phyloP scores from a whole-genome alignment of 768 basidiomycete species.

The button mushroom (Agaricus bisporus) region DNA sequence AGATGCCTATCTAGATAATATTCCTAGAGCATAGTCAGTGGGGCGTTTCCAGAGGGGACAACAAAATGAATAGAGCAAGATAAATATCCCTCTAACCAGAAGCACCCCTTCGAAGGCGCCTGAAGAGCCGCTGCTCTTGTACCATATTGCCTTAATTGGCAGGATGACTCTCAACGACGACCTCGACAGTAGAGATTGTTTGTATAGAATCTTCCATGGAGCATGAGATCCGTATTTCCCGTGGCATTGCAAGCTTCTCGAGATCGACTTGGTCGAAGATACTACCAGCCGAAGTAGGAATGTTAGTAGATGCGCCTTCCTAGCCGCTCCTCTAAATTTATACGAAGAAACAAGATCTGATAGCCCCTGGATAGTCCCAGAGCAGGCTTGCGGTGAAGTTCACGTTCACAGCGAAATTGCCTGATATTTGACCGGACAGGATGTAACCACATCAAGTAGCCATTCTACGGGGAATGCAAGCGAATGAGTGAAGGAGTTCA shows the following conservation, averaged over 20 bases:
- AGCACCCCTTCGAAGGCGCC: constrained; percentile 11
- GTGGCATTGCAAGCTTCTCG: background rate
- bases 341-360: background rate
- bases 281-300: too few species aligned
- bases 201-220: background rate
- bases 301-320: background rate
- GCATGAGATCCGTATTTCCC: background rate
- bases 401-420: background rate
- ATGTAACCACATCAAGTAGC: background rate
- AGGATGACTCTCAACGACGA: constrained; percentile 12
- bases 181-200: constrained; percentile 13
- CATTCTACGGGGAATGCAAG: too few species aligned
- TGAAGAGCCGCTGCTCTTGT: constrained; percentile 15
- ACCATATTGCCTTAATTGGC: constrained; percentile 9
- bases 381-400: constrained; percentile 13
- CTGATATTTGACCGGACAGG: constrained; percentile 2
- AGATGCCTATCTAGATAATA: constrained; percentile 14
- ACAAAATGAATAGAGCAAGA: too few species aligned
- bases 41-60: background rate
- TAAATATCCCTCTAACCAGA: too few species aligned
- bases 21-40: constrained; percentile 6
- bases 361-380: constrained; percentile 11
- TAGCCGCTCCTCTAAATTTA: background rate
- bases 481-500: too few species aligned
- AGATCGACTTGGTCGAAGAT: background rate